A percentile compares a stretch with the other conserved stretches of the same genome.
Conservation (phyloP, 768 basidiomycete species). For the Suillus subluteus region DNA sequence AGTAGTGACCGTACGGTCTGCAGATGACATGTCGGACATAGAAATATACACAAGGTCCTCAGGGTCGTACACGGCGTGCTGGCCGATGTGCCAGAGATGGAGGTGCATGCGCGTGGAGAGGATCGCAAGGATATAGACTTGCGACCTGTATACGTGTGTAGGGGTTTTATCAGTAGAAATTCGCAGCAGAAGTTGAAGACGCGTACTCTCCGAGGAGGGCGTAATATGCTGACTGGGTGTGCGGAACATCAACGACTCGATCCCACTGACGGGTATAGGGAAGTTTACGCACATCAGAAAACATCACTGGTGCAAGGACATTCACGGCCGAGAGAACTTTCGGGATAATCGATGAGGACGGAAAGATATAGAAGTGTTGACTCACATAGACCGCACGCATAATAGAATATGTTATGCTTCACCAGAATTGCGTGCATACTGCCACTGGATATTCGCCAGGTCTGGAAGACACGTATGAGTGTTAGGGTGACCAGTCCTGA, state of each 20-base stretch:
- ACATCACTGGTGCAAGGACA: neutral
- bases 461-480: neutral
- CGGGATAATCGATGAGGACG: neutral
- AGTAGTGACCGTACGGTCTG: neutral
- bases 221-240: neutral
- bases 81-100: neutral
- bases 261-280: neutral
- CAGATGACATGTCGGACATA: neutral
- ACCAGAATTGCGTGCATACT: neutral
- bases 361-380: neutral
- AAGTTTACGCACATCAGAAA: neutral
- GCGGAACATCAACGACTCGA: neutral
- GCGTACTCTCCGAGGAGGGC: neutral
- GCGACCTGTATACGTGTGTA: neutral
- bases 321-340: neutral
- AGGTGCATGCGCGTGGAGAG: neutral
- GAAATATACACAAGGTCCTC: neutral
- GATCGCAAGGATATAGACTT: neutral
- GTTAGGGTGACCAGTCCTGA: neutral
- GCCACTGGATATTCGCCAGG: neutral
- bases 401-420: neutral
- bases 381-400: neutral
- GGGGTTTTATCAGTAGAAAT: neutral
- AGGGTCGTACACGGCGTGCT: neutral
- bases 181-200: neutral